Base-by-base conservation (phyloP, 805 yeast genomes). In the Wickerhamia fluorescens region DNA sequence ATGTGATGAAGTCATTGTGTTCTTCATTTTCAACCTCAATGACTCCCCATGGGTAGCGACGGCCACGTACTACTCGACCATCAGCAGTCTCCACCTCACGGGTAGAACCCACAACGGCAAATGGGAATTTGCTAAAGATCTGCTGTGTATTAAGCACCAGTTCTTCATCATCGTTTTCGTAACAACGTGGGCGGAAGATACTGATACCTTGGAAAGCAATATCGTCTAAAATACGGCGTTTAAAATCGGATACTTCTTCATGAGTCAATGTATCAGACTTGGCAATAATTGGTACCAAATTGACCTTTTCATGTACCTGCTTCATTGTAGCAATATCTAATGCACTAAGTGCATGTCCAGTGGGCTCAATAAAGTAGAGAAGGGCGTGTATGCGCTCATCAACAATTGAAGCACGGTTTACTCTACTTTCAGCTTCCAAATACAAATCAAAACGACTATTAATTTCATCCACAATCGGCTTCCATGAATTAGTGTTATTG, bases 1-100 rank as follows among this genome's bases (percentile, higher is more conserved):
- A 73, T 56, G 77, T 78, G 41, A 82, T 77, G 55, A 89, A 92
- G 60, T 89, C 98, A 56, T 87, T 82, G 55, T 92, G 96, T 33
- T 77, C 76, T 61, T 85, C 92, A 55, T 92, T 89, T 56, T 87
- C 96, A 44, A 92, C 88, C 61, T 92, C 96, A 47, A 92, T 82
- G 14, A 82, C 69, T 42, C 97, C 97, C 98, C 98, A 92, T 37
- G 97, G 96, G 56, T 89, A 89, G 38, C 73, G 65, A 61, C 98
- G 82, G 43, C 95, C 96, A 57, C 96, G 77, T 25, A 88, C 94
- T 24, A 53, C 42, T 53, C 84, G 72, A 23, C 96, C 96, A 49
- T 83, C 92, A 24, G 69, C 53, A 25, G 72, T 68, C 44, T 77
- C 77, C 20, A 82, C 78, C 38, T 75, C 76, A 35, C 64, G 61